These are phyloP conservation scores for Penicillium alfredii DNA, from an alignment of 495 filamentous ascomycete genomes.

Conservation along the genomic window DNA sequence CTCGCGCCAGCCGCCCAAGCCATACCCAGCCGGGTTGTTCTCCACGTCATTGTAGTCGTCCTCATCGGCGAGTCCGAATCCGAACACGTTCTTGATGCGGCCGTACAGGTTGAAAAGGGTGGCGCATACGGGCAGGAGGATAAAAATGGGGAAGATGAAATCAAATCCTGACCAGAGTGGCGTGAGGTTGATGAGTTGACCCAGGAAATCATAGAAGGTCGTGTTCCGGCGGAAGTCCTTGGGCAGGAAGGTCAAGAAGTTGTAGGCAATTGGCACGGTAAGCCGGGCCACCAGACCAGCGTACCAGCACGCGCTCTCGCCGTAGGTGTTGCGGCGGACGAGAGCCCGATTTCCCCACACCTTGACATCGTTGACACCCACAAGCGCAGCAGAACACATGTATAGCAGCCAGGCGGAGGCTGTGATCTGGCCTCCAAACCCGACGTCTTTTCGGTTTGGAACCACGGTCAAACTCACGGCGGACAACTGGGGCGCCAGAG, in stretches of 20 bases:
- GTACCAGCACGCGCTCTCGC: slow-evolving; percentile 92
- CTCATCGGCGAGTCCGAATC: slow-evolving; percentile 69
- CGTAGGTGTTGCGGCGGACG: slow-evolving; percentile 83
- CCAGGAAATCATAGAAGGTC: slow-evolving; percentile 82
- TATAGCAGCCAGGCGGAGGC: slow-evolving; percentile 87
- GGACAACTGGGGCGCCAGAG: slow-evolving; percentile 65
- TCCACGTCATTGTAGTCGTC: slow-evolving; percentile 64
- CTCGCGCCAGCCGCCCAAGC: slow-evolving; percentile 85
- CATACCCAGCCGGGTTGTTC: slow-evolving; percentile 56
- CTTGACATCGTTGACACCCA: slow-evolving; percentile 79
- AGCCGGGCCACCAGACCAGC: slow-evolving; percentile 81
- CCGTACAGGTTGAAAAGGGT: slow-evolving; percentile 85
- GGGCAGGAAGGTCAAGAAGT: slow-evolving; percentile 86
- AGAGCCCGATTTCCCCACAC: slow-evolving; percentile 92
- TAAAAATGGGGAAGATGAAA: slow-evolving; percentile 78
- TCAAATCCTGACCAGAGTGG: slow-evolving; percentile 79
- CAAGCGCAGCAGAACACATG: slow-evolving; percentile 82
- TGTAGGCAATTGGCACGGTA: slow-evolving; percentile 87
- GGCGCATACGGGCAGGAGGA: slow-evolving; percentile 76
- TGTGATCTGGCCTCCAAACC: slow-evolving; percentile 76
- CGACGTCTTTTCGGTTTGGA: slow-evolving; percentile 66
- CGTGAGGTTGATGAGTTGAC: slow-evolving; percentile 76
- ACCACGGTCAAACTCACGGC: slow-evolving; percentile 80
- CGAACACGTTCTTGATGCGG: slow-evolving; percentile 65
- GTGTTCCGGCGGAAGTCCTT: slow-evolving; percentile 59